Evolutionary conservation across 306 rosid species (phyloP), one percentile per base, ranked within the genome.

Genomic region (Parietaria judaica): DNA sequence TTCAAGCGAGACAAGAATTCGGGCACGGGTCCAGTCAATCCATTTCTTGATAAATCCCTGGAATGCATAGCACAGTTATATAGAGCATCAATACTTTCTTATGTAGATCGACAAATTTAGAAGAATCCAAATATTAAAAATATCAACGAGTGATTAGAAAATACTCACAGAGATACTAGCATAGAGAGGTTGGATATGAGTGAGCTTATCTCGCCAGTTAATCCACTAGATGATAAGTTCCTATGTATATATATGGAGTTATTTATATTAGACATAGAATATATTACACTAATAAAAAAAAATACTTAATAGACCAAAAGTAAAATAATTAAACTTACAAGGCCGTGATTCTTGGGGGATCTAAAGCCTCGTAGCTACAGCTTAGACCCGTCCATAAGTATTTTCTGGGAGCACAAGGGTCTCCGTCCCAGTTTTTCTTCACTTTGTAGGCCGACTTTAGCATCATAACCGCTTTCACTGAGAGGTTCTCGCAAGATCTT

Each of bases 401-500:
- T 13, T 4, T 14, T 14, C 7, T 23, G 0, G 73, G 82, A 54
- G 58, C 63, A 51, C 76, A 76, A 39, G 68, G 80, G 67, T 76
- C 80, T 17, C 82, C 76, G 69, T 79, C 70, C 74, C 76, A 80
- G 13, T 48, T 46, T 61, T 48, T 73, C 55, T 44, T 59, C 59
- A 72, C 31, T 13, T 5, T 12, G 36, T 65, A 73, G 9, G 8
- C 16, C 44, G 11, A 17, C 66, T 66, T 74, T 34, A 74, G 64
- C 12, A 51, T 45, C 44, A 8, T 55, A 48, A 79, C 62, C 51
- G 80, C 70, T 23, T 47, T 64, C 12, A 68, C 80, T 76, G 52
- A 45, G 23, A 55, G 3, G 15, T 8, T 12, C 17, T 11, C 2
- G 54, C 13, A 15, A 60, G 8, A 55, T 39, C n/a, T n/a, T n/a